Conservation (phyloP, 2,329 filamentous ascomycete genomes). For the Sclerotinia spermophila region DNA sequence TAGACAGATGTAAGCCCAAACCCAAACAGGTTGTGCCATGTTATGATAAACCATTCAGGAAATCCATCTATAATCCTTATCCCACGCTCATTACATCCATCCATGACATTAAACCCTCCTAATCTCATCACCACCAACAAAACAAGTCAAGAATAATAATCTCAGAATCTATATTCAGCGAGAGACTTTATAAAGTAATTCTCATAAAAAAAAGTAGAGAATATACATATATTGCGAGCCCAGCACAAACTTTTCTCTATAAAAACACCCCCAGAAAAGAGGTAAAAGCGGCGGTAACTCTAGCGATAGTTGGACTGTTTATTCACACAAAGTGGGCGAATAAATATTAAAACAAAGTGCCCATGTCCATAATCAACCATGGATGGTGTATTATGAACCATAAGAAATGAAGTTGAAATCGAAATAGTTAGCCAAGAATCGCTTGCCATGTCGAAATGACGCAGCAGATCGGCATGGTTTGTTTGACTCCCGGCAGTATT, state of each 20-base stretch:
- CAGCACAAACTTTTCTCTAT: constrained; percentile 29
- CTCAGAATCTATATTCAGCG: constrained; percentile 29
- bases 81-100: constrained; percentile 14
- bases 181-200: constrained; percentile 22
- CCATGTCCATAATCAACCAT: constrained; percentile 1
- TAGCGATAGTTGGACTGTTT: constrained; percentile 35
- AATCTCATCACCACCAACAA: neutral
- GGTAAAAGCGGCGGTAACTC: constrained; percentile 33
- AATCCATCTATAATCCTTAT: neutral
- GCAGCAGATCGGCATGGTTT: constrained; percentile 10
- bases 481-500: constrained; percentile 24
- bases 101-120: neutral
- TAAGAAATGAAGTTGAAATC: constrained; percentile 25
- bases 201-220: constrained; percentile 18
- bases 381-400: constrained; percentile 13
- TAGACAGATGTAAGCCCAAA: neutral
- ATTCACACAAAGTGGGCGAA: constrained; percentile 22
- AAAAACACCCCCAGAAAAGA: constrained; percentile 20
- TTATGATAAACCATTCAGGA: constrained; percentile 12
- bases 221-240: constrained; percentile 33
- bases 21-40: neutral
- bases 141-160: neutral
- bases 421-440: constrained; percentile 17
- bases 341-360: constrained; percentile 11
- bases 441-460: constrained; percentile 12